phyloP scores from a whole-genome alignment of 2,329 filamentous ascomycete genomes.

The Onygena corvina region DNA sequence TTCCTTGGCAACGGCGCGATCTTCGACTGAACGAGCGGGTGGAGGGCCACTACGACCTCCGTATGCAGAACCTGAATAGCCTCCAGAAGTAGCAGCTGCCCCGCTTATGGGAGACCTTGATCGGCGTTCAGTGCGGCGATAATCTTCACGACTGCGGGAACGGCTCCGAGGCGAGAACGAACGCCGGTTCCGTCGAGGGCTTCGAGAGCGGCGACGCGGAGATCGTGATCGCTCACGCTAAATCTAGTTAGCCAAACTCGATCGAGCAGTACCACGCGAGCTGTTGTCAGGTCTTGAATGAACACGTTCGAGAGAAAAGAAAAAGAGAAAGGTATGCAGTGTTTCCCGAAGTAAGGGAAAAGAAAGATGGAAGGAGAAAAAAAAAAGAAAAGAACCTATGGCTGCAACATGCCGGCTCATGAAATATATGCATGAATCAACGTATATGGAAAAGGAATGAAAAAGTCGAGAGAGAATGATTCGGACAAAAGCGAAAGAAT shows the following conservation, averaged over 20 bases:
- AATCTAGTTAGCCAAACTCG: not conserved
- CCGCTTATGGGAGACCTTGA: conserved; percentile 80
- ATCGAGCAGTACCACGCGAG: not conserved
- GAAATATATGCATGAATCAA: not conserved
- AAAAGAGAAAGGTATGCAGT: not conserved
- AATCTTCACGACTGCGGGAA: conserved; percentile 66
- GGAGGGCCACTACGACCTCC: conserved; percentile 51
- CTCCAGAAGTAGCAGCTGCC: conserved; percentile 55
- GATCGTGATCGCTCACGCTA: conserved; percentile 67
- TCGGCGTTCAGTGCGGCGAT: conserved; percentile 60
- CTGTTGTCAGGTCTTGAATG: not conserved
- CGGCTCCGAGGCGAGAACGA: conserved; percentile 70
- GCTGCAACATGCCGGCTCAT: not conserved
- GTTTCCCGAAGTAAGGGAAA: not conserved
- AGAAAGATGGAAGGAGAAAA: not conserved
- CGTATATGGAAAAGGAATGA: not conserved
- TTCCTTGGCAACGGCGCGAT: conserved; percentile 71
- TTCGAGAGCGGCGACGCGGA: conserved; percentile 62
- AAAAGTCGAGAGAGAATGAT: no score
- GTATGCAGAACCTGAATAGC: conserved; percentile 51
- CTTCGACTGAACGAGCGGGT: conserved; percentile 65
- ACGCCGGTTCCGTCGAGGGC: conserved; percentile 62
- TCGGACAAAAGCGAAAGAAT: no score
- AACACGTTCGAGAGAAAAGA: not conserved
- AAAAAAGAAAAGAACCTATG: not conserved